These are phyloP conservation scores for Actinidia chinensis DNA, from an alignment of 179 eudicot species.

Conservation along the genomic window DNA sequence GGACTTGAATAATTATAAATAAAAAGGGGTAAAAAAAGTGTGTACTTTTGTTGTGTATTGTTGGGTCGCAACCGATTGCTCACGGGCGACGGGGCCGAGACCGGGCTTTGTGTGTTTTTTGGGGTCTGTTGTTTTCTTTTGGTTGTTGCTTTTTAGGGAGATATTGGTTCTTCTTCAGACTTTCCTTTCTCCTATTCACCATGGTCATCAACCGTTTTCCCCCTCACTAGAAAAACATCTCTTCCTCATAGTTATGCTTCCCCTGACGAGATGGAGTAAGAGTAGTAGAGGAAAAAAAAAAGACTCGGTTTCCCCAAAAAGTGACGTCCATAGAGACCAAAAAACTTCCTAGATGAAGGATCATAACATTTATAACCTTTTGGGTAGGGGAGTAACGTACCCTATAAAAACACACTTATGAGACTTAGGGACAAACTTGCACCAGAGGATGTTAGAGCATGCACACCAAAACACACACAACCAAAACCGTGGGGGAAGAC, in stretches of 20 bases:
- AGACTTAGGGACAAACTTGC: neutral
- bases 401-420: neutral
- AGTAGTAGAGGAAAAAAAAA: neutral
- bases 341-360: neutral
- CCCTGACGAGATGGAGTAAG: neutral
- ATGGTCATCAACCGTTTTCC: neutral
- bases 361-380: neutral
- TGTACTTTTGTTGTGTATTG: no score
- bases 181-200: neutral
- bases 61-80: no score
- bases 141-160: neutral
- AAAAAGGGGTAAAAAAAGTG: no score
- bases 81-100: no score
- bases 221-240: neutral
- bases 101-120: no score
- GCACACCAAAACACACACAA: neutral
- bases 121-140: no score
- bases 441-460: neutral
- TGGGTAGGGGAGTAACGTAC: neutral
- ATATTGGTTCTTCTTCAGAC: no score
- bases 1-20: no score
- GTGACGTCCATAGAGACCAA: neutral
- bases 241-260: neutral
- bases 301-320: neutral
- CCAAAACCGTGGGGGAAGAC: neutral